Conservation (phyloP, 441 rosid genomes). For the Jatropha podagrica region DNA sequence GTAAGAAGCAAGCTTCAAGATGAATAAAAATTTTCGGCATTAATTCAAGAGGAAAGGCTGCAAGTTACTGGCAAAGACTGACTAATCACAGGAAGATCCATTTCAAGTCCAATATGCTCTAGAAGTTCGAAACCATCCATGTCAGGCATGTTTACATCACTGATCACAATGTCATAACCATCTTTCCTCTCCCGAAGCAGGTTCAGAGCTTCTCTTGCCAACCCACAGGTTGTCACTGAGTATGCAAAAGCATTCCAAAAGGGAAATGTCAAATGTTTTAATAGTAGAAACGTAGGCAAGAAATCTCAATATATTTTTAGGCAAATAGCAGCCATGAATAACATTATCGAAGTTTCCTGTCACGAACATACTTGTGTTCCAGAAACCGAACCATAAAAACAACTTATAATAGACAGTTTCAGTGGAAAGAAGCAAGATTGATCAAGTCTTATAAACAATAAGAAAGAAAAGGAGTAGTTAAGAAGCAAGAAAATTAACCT, state of each 20-base stretch:
- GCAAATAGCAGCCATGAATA: neutral
- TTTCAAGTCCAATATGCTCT: slow-evolving; percentile 47
- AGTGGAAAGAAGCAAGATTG: slow-evolving; percentile 3
- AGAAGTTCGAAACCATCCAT: slow-evolving; percentile 74
- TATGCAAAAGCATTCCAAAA: slow-evolving; percentile 17
- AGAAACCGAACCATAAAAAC: neutral
- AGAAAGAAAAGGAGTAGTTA: neutral
- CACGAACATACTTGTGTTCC: no score
- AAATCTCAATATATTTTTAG: neutral
- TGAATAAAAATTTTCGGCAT: neutral
- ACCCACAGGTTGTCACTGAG: slow-evolving; percentile 82
- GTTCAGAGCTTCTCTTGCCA: slow-evolving; percentile 83
- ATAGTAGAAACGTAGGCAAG: neutral
- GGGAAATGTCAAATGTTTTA: slow-evolving; percentile 4
- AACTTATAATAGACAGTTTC: slow-evolving; percentile 12
- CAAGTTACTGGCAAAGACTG: slow-evolving; percentile 27
- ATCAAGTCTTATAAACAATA: neutral
- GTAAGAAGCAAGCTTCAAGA: slow-evolving; percentile 17
- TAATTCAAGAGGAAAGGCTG: slow-evolving; percentile 5
- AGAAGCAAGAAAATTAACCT: slow-evolving; percentile 40
- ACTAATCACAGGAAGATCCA: slow-evolving; percentile 62
- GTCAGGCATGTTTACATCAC: slow-evolving; percentile 78
- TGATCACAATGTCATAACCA: slow-evolving; percentile 54
- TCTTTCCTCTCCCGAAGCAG: slow-evolving; percentile 66
- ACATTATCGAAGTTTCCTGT: no score